Evolutionary conservation across 257 asterid species (phyloP), one percentile per base, ranked within the genome.

Genomic region (Nicotiana undulata): DNA sequence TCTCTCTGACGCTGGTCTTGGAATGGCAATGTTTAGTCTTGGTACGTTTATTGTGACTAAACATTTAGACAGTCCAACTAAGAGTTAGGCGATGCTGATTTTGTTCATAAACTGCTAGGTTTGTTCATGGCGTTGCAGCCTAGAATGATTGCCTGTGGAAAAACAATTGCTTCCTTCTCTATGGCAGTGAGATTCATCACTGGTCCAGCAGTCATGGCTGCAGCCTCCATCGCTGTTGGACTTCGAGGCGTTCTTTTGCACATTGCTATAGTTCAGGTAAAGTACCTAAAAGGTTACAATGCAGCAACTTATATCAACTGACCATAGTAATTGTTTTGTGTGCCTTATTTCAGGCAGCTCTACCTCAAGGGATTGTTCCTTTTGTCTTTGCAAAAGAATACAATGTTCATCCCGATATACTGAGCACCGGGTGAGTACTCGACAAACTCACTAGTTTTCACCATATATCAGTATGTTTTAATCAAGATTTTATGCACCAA

Each of bases 11-110:
- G 96, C 96, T 15, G 96, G 96, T 64, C 94, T 91, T 63, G 96
- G 96, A 76, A 91, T 91, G 96, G 96, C 96, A 3, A 91, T 91
- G 96, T 91, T 91, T 81, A 91, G 96, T 82, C 94, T 91, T 13
- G 96, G 96, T 91, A 53, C 11, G 1, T 28, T 10, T 7, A 26
- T 53, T 49, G 4, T n/a, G 66, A 63, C 46, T 63, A n/a, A 40
- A 13, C 60, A 72, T 46, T 44, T 29, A 46, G 34, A 22, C 22
- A 12, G 59, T 72, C n/a, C 1, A 10, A 51, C 22, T 40, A 22
- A 70, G 34, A 0, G 5, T 20, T 20, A 2, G 32, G 6, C 20
- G 44, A n/a, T 40, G 29, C 32, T 76, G 8, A 22, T 32, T 0
- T 22, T 28, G 20, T 70, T 9, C 60, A 34, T 81, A 24, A 76